Conservation (phyloP, 2,329 filamentous ascomycete species). For the Alternaria longipes region DNA sequence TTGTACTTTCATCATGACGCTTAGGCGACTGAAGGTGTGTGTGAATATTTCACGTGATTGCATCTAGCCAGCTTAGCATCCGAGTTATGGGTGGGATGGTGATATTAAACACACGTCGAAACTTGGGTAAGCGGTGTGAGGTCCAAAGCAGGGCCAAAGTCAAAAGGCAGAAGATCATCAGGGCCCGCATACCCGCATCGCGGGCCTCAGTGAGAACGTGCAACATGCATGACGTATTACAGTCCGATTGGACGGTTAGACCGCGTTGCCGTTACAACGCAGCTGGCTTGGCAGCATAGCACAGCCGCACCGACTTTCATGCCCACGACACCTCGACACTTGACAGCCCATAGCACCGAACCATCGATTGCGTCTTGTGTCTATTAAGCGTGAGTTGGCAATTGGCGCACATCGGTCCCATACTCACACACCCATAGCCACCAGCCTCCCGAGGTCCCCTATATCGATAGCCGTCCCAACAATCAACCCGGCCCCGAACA, state of each 20-base stretch:
- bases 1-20: no score
- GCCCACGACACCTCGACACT: conserved; percentile 18
- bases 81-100: neutral
- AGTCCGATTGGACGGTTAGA: conserved; percentile 5
- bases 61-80: neutral
- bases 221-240: conserved; percentile 4
- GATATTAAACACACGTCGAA: neutral
- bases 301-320: conserved; percentile 16
- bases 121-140: neutral
- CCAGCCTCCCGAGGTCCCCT: conserved; percentile 1
- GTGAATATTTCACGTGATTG: neutral
- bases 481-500: conserved; percentile 10
- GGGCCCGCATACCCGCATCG: conserved; percentile 7
- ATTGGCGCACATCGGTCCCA: neutral
- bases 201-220: neutral
- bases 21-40: neutral
- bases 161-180: conserved; percentile 14
- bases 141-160: conserved; percentile 2
- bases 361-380: neutral
- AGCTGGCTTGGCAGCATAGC: conserved; percentile 12
- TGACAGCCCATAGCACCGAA: conserved; percentile 2
- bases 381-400: neutral
- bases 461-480: conserved; percentile 16
- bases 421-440: neutral
- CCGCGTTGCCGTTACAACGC: conserved; percentile 18